These are phyloP conservation scores for Ophiocordyceps australis DNA, from an alignment of 2,329 filamentous ascomycete species.

Conservation along the genomic window DNA sequence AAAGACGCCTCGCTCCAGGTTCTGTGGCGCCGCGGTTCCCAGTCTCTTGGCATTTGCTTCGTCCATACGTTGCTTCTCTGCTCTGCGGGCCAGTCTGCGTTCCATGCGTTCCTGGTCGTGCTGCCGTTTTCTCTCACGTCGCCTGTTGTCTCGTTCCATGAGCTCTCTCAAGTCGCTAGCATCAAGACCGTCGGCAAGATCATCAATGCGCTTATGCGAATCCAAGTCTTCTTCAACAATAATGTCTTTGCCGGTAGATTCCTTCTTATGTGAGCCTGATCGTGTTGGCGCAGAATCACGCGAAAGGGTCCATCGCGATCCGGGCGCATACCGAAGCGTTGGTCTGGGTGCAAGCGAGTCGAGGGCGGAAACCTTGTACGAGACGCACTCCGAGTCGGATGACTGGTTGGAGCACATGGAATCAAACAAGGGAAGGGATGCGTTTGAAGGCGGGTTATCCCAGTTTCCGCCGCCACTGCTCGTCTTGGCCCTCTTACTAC, in stretches of 20 bases:
- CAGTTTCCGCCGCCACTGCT: conserved; percentile 29
- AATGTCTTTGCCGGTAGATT: too few relatives aligned
- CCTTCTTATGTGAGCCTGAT: conserved; percentile 29
- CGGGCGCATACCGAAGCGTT: conserved; percentile 56
- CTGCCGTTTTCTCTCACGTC: conserved; percentile 55
- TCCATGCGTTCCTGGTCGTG: conserved; percentile 50
- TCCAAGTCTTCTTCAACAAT: conserved; percentile 43
- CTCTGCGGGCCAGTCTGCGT: conserved; percentile 43
- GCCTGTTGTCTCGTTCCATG: conserved; percentile 73
- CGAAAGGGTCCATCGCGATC: conserved; percentile 36
- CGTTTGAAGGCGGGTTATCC: conserved; percentile 47
- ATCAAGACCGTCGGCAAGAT: conserved; percentile 71
- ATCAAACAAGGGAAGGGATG: conserved; percentile 55
- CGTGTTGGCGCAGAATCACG: conserved; percentile 26
- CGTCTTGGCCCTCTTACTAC: conserved; percentile 48
- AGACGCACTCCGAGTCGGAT: conserved; percentile 48
- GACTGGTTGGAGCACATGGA: conserved; percentile 66
- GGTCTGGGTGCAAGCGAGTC: conserved; percentile 75
- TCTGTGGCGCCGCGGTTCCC: conserved; percentile 32
- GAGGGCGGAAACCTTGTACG: conserved; percentile 65
- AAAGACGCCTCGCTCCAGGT: conserved; percentile 40
- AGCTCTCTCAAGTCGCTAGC: conserved; percentile 71
- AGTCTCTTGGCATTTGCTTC: conserved; percentile 32
- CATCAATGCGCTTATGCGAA: conserved; percentile 43
- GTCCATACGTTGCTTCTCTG: conserved; percentile 46